Conservation (phyloP, 2,329 filamentous ascomycete genomes). For the Pseudopithomyces maydicus region DNA sequence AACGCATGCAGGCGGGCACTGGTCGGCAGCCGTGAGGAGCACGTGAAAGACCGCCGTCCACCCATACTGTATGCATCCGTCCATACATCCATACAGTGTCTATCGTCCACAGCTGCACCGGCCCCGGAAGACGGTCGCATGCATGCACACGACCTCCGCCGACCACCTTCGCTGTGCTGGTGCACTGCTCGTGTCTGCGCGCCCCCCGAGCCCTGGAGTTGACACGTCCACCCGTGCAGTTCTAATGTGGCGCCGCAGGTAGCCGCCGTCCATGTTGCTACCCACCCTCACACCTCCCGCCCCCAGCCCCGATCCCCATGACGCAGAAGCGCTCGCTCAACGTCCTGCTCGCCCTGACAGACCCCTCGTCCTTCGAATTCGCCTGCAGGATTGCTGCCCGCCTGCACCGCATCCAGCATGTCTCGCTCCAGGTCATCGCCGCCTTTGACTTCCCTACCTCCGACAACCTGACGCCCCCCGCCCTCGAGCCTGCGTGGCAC, state of each 20-base stretch:
- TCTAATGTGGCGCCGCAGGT: slow-evolving; percentile 12
- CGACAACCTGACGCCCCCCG: slow-evolving; percentile 24
- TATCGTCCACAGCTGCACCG: no score
- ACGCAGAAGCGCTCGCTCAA: slow-evolving; percentile 34
- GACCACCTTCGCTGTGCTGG: no score
- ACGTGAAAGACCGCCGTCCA: no score
- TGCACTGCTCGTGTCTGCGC: not conserved
- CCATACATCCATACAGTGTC: no score
- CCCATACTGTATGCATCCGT: no score
- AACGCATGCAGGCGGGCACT: no score
- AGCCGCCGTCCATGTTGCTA: no score
- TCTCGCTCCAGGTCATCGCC: slow-evolving; percentile 49
- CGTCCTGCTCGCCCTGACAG: slow-evolving; percentile 69
- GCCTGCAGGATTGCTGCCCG: slow-evolving; percentile 69
- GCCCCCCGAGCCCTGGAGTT: no score
- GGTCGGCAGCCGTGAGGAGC: no score
- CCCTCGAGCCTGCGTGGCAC: slow-evolving; percentile 38
- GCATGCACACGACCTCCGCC: no score
- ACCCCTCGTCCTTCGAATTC: slow-evolving; percentile 67
- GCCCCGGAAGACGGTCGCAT: no score
- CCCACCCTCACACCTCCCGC: slow-evolving; percentile 15
- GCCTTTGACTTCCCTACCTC: slow-evolving; percentile 31
- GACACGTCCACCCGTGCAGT: no score
- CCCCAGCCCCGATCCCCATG: slow-evolving; percentile 15
- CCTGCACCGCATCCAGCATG: slow-evolving; percentile 71